Evolutionary conservation across 495 filamentous ascomycete species (phyloP), one percentile per base, ranked within the genome.

Genomic region (Aspergillus asperescens): DNA sequence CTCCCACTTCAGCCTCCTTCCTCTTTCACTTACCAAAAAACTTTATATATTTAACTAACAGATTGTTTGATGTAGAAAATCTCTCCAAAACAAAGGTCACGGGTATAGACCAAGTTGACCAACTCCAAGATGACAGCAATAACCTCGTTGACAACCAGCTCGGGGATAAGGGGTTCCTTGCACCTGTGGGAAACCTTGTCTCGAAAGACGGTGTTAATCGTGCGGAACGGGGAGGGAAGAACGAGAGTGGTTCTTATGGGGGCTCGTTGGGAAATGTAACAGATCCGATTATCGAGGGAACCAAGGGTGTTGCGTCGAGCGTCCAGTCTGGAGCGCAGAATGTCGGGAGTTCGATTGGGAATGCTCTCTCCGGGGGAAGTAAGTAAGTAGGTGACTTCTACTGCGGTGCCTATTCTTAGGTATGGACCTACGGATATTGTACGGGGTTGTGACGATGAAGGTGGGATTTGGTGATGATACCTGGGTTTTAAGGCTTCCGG

Each of bases 21-120:
- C 12, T 47, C 51, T 6, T 10, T 5, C 27, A 29, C 27, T 5
- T 10, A 29, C 27, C 5, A 5, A 29, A 5, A 29, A 5, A 29
- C 27, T 29, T 5, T 29, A 29, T 29, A 29, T 29, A 29, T 29
- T 5, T 50, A 52, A 28, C 45, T 35, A 48, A 45, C 47, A 24
- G 15, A 12, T 9, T 18, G 7, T 24, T 19, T 34, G n/a, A n/a
- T 42, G 39, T 57, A 87, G 84, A 86, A 42, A 71, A 75, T 28
- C 77, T 88, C 31, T 69, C 77, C 68, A 82, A 84, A 46, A 70
- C 80, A 50, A 88, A 86, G 70, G 55, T 87, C n/a, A 86, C 81
- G 18, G 75, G 76, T 57, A 66, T 83, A 63, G 57, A 76, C 1
- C 78, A 83, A 63, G 74, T 85, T 56, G 74, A 86, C 64, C 78